Conservation (phyloP, 2,329 filamentous ascomycete genomes). For the Diaporthe vexans region DNA sequence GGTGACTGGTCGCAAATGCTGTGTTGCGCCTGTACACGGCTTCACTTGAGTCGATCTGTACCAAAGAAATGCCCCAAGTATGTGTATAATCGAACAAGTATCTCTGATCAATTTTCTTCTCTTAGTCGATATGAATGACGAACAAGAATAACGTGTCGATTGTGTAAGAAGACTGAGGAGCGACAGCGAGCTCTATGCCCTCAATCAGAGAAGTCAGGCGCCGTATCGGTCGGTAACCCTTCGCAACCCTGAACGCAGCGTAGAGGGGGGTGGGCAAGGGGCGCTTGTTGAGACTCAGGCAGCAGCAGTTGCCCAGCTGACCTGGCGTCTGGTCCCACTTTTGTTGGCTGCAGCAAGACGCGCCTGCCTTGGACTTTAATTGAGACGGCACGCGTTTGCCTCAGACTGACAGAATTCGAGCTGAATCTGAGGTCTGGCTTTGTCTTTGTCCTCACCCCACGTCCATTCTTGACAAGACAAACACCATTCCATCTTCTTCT, state of each 20-base stretch:
- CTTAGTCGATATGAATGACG: background rate
- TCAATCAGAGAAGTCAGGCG: background rate
- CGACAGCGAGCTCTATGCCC: background rate
- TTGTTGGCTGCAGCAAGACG: slow-evolving; percentile 12
- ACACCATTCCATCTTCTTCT: background rate
- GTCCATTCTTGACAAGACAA: background rate
- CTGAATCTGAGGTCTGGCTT: background rate
- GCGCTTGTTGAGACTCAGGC: background rate
- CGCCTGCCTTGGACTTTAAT: slow-evolving; percentile 28
- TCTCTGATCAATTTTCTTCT: background rate
- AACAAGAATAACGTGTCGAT: too few species aligned
- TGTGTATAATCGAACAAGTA: background rate
- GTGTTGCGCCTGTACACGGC: background rate
- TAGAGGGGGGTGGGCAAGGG: background rate
- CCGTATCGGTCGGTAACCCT: too few species aligned
- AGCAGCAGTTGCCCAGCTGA: slow-evolving; percentile 25
- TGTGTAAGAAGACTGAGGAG: background rate
- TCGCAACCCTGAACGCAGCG: background rate
- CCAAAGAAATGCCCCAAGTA: background rate
- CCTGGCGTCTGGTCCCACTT: slow-evolving; percentile 20
- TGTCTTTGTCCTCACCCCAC: background rate
- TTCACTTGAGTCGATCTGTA: background rate
- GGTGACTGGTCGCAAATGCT: background rate
- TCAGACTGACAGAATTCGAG: background rate
- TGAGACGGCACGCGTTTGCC: slow-evolving; percentile 24